A percentile compares a stretch with the other conserved stretches of the same genome.
Conservation (phyloP, 495 filamentous ascomycete species). For the Lasiosphaeria miniovina region DNA sequence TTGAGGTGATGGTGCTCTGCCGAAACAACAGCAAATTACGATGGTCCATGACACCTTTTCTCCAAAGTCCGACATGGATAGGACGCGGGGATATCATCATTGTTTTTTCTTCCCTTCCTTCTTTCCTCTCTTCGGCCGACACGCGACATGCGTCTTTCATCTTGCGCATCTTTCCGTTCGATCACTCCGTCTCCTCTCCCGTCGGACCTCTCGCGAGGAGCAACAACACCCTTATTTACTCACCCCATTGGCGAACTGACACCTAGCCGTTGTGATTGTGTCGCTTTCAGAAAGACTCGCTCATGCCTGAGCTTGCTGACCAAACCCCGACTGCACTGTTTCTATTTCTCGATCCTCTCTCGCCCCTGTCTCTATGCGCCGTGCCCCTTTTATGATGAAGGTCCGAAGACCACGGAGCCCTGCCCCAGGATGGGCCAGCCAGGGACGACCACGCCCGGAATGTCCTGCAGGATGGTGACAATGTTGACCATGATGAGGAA, state of each 20-base stretch:
- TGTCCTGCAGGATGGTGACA: conserved; percentile 19
- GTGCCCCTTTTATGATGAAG: conserved; percentile 23
- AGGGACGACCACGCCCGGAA: conserved; percentile 15
- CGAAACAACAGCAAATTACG: background rate
- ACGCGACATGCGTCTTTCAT: conserved; percentile 19
- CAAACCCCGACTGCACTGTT: too few relatives aligned
- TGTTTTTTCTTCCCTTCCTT: conserved; percentile 21
- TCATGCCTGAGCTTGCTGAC: too few relatives aligned
- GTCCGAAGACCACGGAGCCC: conserved; percentile 17
- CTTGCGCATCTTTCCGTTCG: background rate
- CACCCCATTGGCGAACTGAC: too few relatives aligned
- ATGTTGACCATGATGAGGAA: conserved; percentile 21
- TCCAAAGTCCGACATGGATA: conserved; percentile 26
- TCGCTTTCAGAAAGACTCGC: too few relatives aligned
- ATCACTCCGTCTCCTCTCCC: background rate
- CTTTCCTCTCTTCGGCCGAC: background rate
- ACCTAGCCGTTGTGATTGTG: too few relatives aligned
- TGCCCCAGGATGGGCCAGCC: conserved; percentile 24
- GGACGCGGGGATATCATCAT: background rate
- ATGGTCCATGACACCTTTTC: conserved; percentile 33
- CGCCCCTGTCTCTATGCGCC: too few relatives aligned
- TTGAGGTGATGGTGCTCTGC: too few relatives aligned
- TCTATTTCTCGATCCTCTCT: too few relatives aligned
- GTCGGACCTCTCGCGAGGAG: too few relatives aligned
- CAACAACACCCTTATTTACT: too few relatives aligned